Evolutionary conservation across 805 yeast species (phyloP).

Genomic region (Hanseniaspora opuntiae): DNA sequence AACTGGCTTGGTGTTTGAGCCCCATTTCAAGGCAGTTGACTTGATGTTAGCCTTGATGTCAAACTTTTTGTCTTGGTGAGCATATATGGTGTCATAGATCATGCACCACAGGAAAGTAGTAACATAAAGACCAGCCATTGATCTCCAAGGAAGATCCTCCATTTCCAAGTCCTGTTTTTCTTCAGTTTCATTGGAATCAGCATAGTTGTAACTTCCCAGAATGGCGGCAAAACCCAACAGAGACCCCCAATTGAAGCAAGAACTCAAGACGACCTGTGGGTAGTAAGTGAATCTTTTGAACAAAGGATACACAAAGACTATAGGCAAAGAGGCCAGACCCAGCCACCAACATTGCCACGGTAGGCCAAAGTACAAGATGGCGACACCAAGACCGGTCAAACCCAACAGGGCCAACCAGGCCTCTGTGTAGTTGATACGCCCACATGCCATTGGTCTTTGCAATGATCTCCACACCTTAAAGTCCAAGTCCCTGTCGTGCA

Average conservation of each 20-base stretch:
- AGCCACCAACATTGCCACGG: slow-evolving; percentile 72
- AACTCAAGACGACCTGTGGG: slow-evolving; percentile 73
- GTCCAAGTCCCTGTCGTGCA: slow-evolving; percentile 73
- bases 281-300: slow-evolving; percentile 91
- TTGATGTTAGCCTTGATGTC: slow-evolving; percentile 86
- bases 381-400: slow-evolving; percentile 63
- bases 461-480: slow-evolving; percentile 74
- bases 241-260: slow-evolving; percentile 91
- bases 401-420: slow-evolving; percentile 61
- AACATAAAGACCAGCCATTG: slow-evolving; percentile 64
- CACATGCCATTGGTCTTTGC: slow-evolving; percentile 86
- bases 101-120: slow-evolving; percentile 84
- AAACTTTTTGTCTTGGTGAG: slow-evolving; percentile 88
- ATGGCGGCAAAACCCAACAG: slow-evolving; percentile 90
- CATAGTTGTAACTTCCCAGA: slow-evolving; percentile 16
- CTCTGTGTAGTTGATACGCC: slow-evolving; percentile 55
- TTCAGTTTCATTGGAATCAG: background rate
- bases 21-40: slow-evolving; percentile 94
- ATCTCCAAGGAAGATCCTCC: slow-evolving; percentile 61
- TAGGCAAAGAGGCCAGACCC: slow-evolving; percentile 67
- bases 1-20: slow-evolving; percentile 57
- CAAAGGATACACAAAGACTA: slow-evolving; percentile 78
- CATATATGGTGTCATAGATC: slow-evolving; percentile 91
- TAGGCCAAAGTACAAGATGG: slow-evolving; percentile 45
- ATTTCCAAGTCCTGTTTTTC: slow-evolving; percentile 1